These are phyloP conservation scores for Westerdykella aurantiaca DNA, from an alignment of 2,329 filamentous ascomycete genomes.

Conservation along the genomic window DNA sequence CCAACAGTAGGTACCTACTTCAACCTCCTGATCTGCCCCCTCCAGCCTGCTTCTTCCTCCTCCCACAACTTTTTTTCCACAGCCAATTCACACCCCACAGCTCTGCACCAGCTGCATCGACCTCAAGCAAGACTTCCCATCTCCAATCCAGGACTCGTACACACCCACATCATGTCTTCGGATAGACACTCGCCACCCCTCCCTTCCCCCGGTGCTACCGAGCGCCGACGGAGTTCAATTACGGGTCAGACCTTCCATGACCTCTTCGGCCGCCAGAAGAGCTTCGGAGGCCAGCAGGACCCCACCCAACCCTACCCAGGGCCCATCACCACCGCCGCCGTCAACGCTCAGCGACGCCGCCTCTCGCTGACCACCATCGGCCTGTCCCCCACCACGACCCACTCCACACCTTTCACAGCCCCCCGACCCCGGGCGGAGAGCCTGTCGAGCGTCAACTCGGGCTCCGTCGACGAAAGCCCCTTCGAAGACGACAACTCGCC, in stretches of 20 bases:
- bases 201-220: constrained; percentile 31
- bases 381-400: constrained; percentile 41
- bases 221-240: constrained; percentile 43
- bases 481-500: constrained; percentile 53
- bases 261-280: constrained; percentile 40
- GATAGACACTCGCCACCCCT: constrained; percentile 38
- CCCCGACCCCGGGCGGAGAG: constrained; percentile 42
- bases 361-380: constrained; percentile 48
- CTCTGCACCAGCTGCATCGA: neutral
- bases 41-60: neutral
- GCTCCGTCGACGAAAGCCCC: constrained; percentile 46
- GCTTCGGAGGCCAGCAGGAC: constrained; percentile 28
- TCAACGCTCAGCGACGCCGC: constrained; percentile 45
- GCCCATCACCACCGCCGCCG: constrained; percentile 45
- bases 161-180: constrained; percentile 26
- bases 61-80: constrained; percentile 1
- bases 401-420: constrained; percentile 38
- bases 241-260: constrained; percentile 46
- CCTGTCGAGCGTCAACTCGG: constrained; percentile 44
- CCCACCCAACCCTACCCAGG: constrained; percentile 34
- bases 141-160: constrained; percentile 3
- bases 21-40: neutral
- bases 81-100: neutral
- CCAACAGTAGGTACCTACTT: neutral
- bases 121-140: constrained; percentile 2